phyloP scores from a whole-genome alignment of 352 stramenopile genomes.

The Pythium rishiriense region DNA sequence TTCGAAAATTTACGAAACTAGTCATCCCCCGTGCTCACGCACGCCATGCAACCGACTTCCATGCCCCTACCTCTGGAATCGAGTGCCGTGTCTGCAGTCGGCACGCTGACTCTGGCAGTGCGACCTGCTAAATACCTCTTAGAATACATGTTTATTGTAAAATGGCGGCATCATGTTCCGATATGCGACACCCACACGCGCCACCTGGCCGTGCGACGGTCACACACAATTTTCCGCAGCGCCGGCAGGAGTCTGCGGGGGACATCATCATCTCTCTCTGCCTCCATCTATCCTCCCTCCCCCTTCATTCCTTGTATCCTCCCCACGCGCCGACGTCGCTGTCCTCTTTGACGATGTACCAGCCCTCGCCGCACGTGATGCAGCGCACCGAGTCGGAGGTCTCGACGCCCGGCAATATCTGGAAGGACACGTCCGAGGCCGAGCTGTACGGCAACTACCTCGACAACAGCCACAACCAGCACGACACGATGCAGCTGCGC shows the following conservation, averaged over 20 bases:
- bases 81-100: background rate
- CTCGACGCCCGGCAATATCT: conserved; percentile 36
- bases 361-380: conserved; percentile 9
- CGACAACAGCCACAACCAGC: conserved; percentile 25
- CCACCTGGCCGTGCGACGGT: background rate
- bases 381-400: conserved; percentile 12
- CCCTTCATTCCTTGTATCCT: too few relatives aligned
- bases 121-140: too few relatives aligned
- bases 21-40: background rate
- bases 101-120: background rate
- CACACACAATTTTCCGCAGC: background rate
- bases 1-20: conserved; percentile 1
- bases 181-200: background rate
- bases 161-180: background rate
- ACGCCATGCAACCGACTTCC: conserved; percentile 10
- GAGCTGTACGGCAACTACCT: conserved; percentile 78
- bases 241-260: too few relatives aligned
- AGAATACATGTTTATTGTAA: background rate
- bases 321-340: too few relatives aligned
- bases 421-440: conserved; percentile 71
- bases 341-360: conserved; percentile 3
- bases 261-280: background rate
- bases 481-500: conserved; percentile 39
- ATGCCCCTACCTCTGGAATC: background rate
- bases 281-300: background rate